Conservation (phyloP, 352 stramenopile species). For the Stramenopiles sp. region DNA sequence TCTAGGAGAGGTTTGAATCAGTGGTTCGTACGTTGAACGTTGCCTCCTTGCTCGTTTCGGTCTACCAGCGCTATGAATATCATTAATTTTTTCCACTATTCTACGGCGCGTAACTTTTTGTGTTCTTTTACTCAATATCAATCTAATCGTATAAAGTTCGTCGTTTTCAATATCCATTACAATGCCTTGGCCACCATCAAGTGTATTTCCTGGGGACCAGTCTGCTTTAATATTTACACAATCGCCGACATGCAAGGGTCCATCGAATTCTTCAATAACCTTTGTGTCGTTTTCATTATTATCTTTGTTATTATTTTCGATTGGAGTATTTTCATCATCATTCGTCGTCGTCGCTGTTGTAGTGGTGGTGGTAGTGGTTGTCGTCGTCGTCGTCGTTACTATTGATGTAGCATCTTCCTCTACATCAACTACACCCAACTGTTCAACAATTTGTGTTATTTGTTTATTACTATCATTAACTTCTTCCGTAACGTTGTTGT, state of each 20-base stretch:
- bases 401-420: not conserved
- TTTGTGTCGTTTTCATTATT: not conserved
- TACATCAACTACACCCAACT: too few relatives aligned
- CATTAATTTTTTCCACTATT: not conserved
- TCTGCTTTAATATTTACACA: not conserved
- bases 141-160: not conserved
- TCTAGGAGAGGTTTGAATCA: too few relatives aligned
- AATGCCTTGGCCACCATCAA: not conserved
- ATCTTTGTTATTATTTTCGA: not conserved
- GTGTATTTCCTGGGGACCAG: not conserved
- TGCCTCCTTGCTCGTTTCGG: too few relatives aligned
- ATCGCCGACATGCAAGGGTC: not conserved
- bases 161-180: not conserved
- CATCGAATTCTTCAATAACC: not conserved
- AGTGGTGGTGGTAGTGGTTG: not conserved
- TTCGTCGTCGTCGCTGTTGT: not conserved
- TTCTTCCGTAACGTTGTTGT: too few relatives aligned
- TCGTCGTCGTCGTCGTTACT: not conserved
- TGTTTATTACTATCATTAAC: not conserved
- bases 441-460: not conserved
- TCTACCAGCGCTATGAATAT: too few relatives aligned
- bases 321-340: not conserved
- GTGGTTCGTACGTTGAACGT: too few relatives aligned
- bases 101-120: not conserved
- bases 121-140: not conserved